Conservation (phyloP, 148 eudicot genomes). For the Heliosperma pusillum region DNA sequence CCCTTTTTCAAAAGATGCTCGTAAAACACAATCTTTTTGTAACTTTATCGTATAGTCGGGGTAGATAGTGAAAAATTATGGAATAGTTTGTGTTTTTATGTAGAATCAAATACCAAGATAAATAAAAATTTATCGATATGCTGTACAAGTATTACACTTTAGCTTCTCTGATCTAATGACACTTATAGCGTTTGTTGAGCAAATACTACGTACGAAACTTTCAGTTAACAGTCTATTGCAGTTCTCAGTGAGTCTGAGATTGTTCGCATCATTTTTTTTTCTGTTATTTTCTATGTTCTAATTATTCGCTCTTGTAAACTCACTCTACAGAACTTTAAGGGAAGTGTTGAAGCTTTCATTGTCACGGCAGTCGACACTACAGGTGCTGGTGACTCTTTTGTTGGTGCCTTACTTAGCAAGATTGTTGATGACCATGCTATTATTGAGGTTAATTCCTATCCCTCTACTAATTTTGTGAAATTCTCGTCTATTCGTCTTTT, state of each 20-base stretch:
- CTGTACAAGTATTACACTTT: not conserved
- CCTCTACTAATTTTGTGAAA: not conserved
- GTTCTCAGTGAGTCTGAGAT: not conserved
- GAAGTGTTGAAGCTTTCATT: conserved; percentile 54
- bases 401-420: conserved; percentile 69
- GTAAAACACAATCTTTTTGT: not conserved
- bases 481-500: not conserved
- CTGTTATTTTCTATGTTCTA: not conserved
- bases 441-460: conserved; percentile 41
- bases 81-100: not conserved
- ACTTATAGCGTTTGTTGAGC: not conserved
- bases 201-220: no score
- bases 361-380: conserved; percentile 76
- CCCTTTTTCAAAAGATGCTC: not conserved
- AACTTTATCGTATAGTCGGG: not conserved
- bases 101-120: not conserved
- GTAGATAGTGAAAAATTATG: not conserved
- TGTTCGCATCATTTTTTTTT: not conserved
- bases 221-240: not conserved
- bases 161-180: not conserved
- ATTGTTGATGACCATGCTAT: conserved; percentile 61
- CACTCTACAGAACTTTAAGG: conserved; percentile 57
- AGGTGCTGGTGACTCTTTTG: conserved; percentile 88
- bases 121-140: not conserved
- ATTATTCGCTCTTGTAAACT: not conserved